Percentiles rank a stretch among this genome's conserved stretches.
phyloP scores from a whole-genome alignment of 805 yeast species.

The Candida quercuum region DNA sequence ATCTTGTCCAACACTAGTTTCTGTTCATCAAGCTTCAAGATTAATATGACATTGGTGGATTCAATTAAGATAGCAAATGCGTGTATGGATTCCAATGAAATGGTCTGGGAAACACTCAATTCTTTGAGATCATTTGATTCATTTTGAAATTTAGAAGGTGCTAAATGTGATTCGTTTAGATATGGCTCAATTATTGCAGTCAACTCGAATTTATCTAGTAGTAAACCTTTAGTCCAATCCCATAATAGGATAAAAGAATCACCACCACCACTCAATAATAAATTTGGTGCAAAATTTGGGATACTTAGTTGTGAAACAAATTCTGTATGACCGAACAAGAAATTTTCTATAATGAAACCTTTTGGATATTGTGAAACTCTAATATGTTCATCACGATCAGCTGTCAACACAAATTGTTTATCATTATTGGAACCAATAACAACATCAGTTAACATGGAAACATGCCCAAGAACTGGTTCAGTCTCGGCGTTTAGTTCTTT shows the following conservation, averaged over 20 bases:
- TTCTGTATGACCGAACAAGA: slow-evolving; percentile 82
- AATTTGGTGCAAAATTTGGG: slow-evolving; percentile 43
- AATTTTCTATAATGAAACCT: slow-evolving; percentile 70
- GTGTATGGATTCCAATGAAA: slow-evolving; percentile 27
- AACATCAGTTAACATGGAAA: slow-evolving; percentile 89
- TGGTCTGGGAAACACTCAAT: slow-evolving; percentile 43
- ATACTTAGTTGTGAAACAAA: slow-evolving; percentile 66
- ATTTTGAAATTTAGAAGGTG: slow-evolving; percentile 60
- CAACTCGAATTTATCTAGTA: slow-evolving; percentile 45
- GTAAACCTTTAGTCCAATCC: slow-evolving; percentile 60
- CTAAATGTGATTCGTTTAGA: slow-evolving; percentile 52
- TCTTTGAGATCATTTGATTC: slow-evolving; percentile 44
- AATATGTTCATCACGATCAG: slow-evolving; percentile 96
- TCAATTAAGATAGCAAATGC: slow-evolving; percentile 44
- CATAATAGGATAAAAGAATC: slow-evolving; percentile 70
- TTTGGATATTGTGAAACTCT: slow-evolving; percentile 77
- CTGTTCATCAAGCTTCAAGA: slow-evolving; percentile 21
- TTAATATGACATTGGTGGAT: slow-evolving; percentile 39
- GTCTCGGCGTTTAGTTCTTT: slow-evolving; percentile 36
- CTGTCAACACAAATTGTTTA: slow-evolving; percentile 56
- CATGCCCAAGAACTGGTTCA: slow-evolving; percentile 87
- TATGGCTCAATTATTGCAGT: slow-evolving; percentile 35
- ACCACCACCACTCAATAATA: slow-evolving; percentile 86
- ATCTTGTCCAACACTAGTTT: slow-evolving; percentile 23
- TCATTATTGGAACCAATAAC: slow-evolving; percentile 37